phyloP scores from a whole-genome alignment of 495 filamentous ascomycete genomes.

The Aspergillus biplanus region DNA sequence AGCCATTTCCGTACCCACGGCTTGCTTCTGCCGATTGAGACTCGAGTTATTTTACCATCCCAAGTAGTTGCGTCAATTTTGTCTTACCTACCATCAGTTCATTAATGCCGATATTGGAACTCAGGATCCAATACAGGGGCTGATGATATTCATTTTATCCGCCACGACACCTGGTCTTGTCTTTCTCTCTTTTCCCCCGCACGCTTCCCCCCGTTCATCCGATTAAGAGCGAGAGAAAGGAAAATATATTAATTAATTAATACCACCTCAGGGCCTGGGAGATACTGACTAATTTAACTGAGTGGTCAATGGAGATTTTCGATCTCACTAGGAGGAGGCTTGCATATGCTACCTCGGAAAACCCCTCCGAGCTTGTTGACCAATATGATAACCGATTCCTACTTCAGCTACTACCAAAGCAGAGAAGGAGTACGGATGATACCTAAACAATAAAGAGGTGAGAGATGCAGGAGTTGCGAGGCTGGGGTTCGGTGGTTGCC shows the following conservation, averaged over 20 bases:
- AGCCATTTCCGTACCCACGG: neutral
- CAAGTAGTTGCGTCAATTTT: too few relatives aligned
- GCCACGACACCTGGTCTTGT: neutral
- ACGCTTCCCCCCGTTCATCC: neutral
- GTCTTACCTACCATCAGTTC: neutral
- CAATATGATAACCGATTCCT: neutral
- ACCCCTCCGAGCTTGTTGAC: constrained; percentile 24
- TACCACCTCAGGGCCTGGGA: too few relatives aligned
- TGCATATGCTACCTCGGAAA: constrained; percentile 31
- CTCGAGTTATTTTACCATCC: neutral
- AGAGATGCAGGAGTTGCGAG: too few relatives aligned
- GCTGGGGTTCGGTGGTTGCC: neutral
- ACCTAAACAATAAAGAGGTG: too few relatives aligned
- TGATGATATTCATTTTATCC: neutral
- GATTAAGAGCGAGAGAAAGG: too few relatives aligned
- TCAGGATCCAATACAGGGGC: neutral
- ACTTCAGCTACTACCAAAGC: too few relatives aligned
- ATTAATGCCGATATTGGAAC: neutral
- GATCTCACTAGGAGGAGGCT: constrained; percentile 26
- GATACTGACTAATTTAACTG: neutral
- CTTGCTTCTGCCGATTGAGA: neutral
- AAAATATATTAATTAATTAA: too few relatives aligned
- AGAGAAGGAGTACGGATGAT: too few relatives aligned
- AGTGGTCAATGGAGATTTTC: constrained; percentile 18
- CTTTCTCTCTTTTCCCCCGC: neutral